phyloP scores from a whole-genome alignment of 768 basidiomycete species.

The Sporobolomyces pararoseus region DNA sequence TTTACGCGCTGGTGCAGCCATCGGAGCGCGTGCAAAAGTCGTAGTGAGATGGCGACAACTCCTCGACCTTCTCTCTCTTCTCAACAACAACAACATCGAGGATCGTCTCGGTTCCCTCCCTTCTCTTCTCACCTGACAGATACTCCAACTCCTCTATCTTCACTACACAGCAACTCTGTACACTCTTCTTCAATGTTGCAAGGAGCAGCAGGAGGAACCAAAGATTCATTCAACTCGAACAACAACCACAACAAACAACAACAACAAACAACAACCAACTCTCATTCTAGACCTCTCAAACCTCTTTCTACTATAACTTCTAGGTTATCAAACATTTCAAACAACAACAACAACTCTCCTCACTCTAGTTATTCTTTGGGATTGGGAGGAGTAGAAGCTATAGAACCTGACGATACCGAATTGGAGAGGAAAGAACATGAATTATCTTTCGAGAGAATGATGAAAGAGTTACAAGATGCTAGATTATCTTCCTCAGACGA shows the following conservation, averaged over 20 bases:
- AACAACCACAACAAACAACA: slow-evolving; percentile 7
- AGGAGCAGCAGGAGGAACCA: no score
- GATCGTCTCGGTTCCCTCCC: not conserved
- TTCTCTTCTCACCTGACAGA: slow-evolving; percentile 18
- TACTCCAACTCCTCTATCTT: slow-evolving; percentile 34
- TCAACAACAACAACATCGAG: no score
- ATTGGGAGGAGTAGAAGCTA: slow-evolving; percentile 16
- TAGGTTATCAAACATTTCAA: not conserved
- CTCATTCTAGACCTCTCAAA: slow-evolving; percentile 2
- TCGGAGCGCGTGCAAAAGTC: no score
- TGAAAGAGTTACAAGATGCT: slow-evolving; percentile 28
- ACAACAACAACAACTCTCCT: no score
- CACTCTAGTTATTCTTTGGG: no score
- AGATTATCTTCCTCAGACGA: not conserved
- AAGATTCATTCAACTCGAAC: not conserved
- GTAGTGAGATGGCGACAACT: no score
- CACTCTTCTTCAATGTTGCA: slow-evolving; percentile 6
- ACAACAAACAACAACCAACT: not conserved
- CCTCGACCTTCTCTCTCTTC: no score
- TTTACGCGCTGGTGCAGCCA: not conserved
- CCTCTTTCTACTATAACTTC: not conserved
- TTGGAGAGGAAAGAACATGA: slow-evolving; percentile 26
- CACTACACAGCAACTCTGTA: not conserved
- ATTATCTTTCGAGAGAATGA: slow-evolving; percentile 23
- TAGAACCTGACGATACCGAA: slow-evolving; percentile 36